Base-by-base conservation (phyloP, 352 stramenopile genomes). In the Phytophthora sp. region DNA sequence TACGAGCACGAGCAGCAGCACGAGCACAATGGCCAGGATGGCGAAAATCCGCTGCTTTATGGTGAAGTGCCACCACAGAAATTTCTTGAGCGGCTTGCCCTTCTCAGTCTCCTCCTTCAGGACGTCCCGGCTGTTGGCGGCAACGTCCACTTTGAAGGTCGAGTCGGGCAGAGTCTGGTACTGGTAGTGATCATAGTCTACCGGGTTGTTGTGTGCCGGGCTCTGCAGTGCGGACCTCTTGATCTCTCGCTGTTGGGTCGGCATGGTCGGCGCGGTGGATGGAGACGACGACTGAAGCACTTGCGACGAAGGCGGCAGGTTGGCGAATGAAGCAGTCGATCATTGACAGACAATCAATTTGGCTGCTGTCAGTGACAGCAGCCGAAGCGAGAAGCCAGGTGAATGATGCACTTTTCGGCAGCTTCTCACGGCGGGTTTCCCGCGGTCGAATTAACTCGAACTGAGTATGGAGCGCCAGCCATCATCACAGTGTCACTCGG, bases 41-140 rank as follows among this genome's bases (percentile, higher is more conserved):
- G 78, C 73, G 2, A 62, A 56, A 56, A 87, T 76, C 57, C 79
- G 82, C 60, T 82, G 71, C 51, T 72, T 71, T 69, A 84, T 89
- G 53, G 74, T 77, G 54, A 91, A 60, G 4, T 52, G 66, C 80
- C 80, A 91, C 50, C 56, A 79, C 46, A 88, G 52, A 50, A 88
- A 89, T 41, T 77, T 77, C 56, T 77, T 77, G 47, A 71, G 60
- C 23, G 60, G 70, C 21, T 69, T 69, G 44, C 46, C 61, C 41
- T 66, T 69, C 50, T 77, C 69, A 8, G 20, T 23, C 31, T 65
- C 70, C 30, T 77, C 66, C 57, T 74, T 77, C 24, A 61, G 23
- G 18, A 65, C 63, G 29, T 62, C 60, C 16, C 66, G 56, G 50
- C 38, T 52, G 33, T 66, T 66, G 31, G 61, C 41, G 1, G 58